phyloP scores from a whole-genome alignment of 1,284 basidiomycete genomes.

The Malassezia sp. region DNA sequence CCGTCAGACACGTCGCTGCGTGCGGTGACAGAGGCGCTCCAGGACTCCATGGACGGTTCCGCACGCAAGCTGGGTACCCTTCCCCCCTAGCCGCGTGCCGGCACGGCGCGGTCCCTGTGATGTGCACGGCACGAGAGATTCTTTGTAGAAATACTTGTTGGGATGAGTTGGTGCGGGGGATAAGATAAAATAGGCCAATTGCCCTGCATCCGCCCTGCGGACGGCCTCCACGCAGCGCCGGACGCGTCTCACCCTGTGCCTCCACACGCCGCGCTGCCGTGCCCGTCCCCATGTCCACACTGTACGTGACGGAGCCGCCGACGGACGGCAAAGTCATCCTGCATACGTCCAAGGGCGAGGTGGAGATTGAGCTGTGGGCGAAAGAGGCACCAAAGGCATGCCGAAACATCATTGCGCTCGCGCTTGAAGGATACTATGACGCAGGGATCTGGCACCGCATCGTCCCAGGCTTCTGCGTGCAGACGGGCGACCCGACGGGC shows the following conservation, averaged over 20 bases:
- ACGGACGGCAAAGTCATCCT: constrained; percentile 76
- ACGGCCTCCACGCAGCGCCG: background rate
- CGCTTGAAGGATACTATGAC: constrained; percentile 94
- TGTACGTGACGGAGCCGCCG: constrained; percentile 48
- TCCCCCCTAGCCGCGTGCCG: too few species aligned
- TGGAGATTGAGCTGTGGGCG: constrained; percentile 75
- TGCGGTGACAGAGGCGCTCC: too few species aligned
- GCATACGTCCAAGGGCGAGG: constrained; percentile 60
- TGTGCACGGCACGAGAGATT: background rate
- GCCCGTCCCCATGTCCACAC: constrained; percentile 22
- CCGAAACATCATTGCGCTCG: constrained; percentile 77
- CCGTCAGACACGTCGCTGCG: too few species aligned
- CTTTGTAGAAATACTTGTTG: too few species aligned
- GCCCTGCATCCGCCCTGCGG: background rate
- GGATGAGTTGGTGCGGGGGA: too few species aligned
- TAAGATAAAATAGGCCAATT: too few species aligned
- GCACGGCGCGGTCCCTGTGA: too few species aligned
- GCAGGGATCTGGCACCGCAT: constrained; percentile 83
- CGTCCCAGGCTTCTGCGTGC: constrained; percentile 76
- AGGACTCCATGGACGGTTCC: too few species aligned
- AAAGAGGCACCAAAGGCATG: constrained; percentile 90
- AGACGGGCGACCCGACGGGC: constrained; percentile 87
- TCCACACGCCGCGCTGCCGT: background rate
- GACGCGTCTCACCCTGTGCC: background rate
- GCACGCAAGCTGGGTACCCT: too few species aligned